Base-by-base conservation (phyloP, 2,329 filamentous ascomycete species). In the Scedosporium dehoogii region DNA sequence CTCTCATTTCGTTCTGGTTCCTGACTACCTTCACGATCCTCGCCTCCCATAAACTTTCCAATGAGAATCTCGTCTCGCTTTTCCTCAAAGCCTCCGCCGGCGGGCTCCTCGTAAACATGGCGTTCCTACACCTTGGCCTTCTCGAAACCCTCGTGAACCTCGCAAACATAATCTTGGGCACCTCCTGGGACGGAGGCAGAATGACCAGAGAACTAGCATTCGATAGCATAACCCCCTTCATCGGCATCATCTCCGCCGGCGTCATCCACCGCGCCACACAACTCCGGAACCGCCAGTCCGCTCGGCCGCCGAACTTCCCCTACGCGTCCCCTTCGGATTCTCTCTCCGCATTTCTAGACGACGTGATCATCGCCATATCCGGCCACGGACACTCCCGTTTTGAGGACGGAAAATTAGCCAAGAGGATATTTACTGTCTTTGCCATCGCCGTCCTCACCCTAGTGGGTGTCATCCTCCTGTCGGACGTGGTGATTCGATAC, bases 1-100 rank as follows among this genome's bases (percentile, higher is more conserved):
- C 83, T 0, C 73, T 86, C 1, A 76, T 81, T 46, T 85, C 78
- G 58, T 85, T 87, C 68, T 88, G 85, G 82, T 88, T 85, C 68
- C 65, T 85, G 5, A 72, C 85, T 23, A 73, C 83, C n/a, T 87
- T 78, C 68, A 65, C 73, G 33, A 84, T 81, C 4, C 72, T 87
- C 63, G 72, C 74, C 18, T 67, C 79, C 18, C 74, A 73, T 41
- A 70, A 70, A 3, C 66, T 68, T 27, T 69, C 71, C 64, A 85
- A 85, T 65, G 69, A 73, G 18, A 75, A 74, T 57, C 67, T 74
- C 4, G 66, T 67, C 2, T 76, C 76, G 42, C 66, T 85, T 3
- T 33, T 80, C 10, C 67, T 69, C 38, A 86, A 85, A 66, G 75
- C 85, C 3, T 29, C 75, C 1, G 62, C 78, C 16, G 78, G 81